A percentile compares a stretch with the other conserved stretches of the same genome.
These are phyloP conservation scores for Coemansia erecta DNA, from an alignment of 192 early-diverging fungal genomes.

Conservation along the genomic window DNA sequence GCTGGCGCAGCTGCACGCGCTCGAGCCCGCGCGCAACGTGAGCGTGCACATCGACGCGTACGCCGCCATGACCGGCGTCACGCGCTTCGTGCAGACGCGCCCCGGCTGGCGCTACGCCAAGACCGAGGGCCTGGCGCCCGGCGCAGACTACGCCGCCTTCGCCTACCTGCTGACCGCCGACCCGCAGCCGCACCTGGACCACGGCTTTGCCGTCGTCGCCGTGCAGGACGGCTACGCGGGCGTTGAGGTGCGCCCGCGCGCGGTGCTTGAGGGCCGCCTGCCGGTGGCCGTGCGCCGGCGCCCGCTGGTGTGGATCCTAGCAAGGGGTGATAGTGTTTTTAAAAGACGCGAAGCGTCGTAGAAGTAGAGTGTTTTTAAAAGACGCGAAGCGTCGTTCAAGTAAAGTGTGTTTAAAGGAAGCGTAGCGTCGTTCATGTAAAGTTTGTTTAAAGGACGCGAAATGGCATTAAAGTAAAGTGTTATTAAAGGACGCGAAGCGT, in stretches of 20 bases:
- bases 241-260: not conserved
- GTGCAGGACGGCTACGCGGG: constrained; percentile 28
- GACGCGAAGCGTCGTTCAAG: too few species aligned
- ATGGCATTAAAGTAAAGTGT: too few species aligned
- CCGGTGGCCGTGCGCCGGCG: constrained; percentile 7
- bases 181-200: constrained; percentile 10
- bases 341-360: too few species aligned
- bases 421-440: not conserved
- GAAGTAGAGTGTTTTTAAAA: too few species aligned
- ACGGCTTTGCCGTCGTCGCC: constrained; percentile 19
- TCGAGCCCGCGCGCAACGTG: constrained; percentile 28
- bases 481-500: too few species aligned
- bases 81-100: constrained; percentile 67
- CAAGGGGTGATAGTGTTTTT: too few species aligned
- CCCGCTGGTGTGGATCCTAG: constrained; percentile 18
- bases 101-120: constrained; percentile 68
- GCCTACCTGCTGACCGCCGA: constrained; percentile 37
- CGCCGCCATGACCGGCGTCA: constrained; percentile 80
- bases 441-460: too few species aligned
- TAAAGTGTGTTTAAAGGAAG: too few species aligned
- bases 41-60: constrained; percentile 69
- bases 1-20: constrained; percentile 60
- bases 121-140: constrained; percentile 51
- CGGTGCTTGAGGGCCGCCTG: not conserved
- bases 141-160: constrained; percentile 22